Evolutionary conservation across 2,329 filamentous ascomycete genomes (phyloP), one percentile per base, ranked within the genome.

Genomic region (Davidsoniella virescens): DNA sequence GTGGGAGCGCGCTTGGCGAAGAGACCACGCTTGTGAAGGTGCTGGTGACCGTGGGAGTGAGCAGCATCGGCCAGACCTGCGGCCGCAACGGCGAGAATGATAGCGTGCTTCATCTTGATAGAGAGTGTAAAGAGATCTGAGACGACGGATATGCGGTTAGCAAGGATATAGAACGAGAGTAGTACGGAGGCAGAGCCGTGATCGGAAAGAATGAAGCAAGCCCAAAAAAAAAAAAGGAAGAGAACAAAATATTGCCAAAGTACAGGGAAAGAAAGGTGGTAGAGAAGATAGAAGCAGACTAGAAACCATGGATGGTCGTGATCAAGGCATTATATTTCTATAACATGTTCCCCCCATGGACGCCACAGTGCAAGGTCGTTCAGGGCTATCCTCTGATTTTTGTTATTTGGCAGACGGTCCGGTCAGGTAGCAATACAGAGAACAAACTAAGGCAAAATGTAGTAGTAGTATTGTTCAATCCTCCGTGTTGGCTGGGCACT

Each of bases 1-100:
- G 69, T 66, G 14, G 66, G 64, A 25, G 59, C 65, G 53, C 74
- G 70, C 65, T 74, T 76, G 36, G 29, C 33, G 8, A 52, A n/a
- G 55, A 16, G 20, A 14, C 23, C 44, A 17, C 52, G 52, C 41
- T 40, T 53, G 48, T 53, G 52, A 18, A 53, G 39, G 43, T 50
- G 52, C 45, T 44, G 52, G 44, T 50, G 52, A 3, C 52, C 48
- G 40, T 53, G 47, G 20, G 52, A 53, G 48, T 38, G 10, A 26
- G 52, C 48, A 40, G 52, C 52, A 29, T 53, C 44, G 37, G 52
- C 52, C 29, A 53, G 29, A 33, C 29, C 29, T 14, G 52, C 33
- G 52, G 52, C 52, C 18, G 45, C 44, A 36, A 53, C 47, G 7
- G 52, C 45, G 40, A 53, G 38, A 44, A 53, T 23, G n/a, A 50